Percentiles rank a stretch among this genome's conserved stretches.
Evolutionary conservation across 768 basidiomycete genomes (phyloP).

Genomic region (Ephemerocybe angulata): DNA sequence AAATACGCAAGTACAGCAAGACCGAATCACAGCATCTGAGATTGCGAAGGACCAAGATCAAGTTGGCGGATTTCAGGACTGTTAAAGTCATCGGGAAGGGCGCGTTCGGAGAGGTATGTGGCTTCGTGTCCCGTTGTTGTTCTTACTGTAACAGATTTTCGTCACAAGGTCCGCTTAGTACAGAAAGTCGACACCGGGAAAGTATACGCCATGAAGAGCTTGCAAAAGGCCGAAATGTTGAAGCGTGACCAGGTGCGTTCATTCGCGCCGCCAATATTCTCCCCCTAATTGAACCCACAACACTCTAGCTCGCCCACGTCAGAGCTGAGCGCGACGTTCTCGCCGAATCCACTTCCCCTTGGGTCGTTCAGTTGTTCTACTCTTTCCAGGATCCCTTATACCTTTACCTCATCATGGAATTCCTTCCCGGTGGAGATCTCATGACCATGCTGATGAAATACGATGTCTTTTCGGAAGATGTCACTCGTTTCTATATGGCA

Average conservation of each 20-base stretch:
- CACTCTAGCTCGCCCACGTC: conserved; percentile 84
- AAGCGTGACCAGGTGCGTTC: conserved; percentile 90
- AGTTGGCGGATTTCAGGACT: conserved; percentile 88
- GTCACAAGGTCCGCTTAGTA: conserved; percentile 77
- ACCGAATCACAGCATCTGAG: conserved; percentile 87
- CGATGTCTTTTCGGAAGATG: conserved; percentile 97
- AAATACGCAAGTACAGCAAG: conserved; percentile 82
- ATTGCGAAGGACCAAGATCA: conserved; percentile 90
- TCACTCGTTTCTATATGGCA: conserved; percentile 98
- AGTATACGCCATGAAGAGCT: conserved; percentile 99
- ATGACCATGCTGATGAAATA: conserved; percentile 99
- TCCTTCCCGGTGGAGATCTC: conserved; percentile 86
- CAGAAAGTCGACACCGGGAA: conserved; percentile 97
- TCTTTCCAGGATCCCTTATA: conserved; percentile 97
- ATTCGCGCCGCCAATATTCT: background rate
- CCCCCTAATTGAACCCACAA: background rate
- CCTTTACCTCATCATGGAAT: conserved; percentile 94
- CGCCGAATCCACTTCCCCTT: conserved; percentile 93
- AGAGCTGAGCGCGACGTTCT: conserved; percentile 95
- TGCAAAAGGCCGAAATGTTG: conserved; percentile 98
- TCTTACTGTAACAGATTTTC: conserved; percentile 2
- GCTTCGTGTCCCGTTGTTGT: conserved; percentile 9
- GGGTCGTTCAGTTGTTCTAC: conserved; percentile 97
- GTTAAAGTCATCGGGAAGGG: conserved; percentile 99
- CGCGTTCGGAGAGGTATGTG: conserved; percentile 89